Evolutionary conservation across 2,329 filamentous ascomycete species (phyloP).

Genomic region (Penicillium crustosum): DNA sequence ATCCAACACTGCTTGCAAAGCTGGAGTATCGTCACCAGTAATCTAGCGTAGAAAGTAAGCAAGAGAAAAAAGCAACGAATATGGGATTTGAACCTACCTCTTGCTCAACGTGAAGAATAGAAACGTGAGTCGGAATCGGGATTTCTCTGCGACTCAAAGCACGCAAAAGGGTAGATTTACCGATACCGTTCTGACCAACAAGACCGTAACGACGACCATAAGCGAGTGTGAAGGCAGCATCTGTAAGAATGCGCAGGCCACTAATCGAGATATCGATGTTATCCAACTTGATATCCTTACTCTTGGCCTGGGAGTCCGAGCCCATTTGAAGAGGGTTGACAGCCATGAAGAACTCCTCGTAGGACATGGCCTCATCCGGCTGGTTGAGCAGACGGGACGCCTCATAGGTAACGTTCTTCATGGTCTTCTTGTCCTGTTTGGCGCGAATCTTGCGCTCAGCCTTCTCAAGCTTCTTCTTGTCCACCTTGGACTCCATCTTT

Average conservation of each 20-base stretch:
- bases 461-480: slow-evolving; percentile 98
- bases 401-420: slow-evolving; percentile 98
- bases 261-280: slow-evolving; percentile 92
- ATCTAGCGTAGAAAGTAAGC: slow-evolving; percentile 57
- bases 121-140: slow-evolving; percentile 93
- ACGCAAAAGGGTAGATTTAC: slow-evolving; percentile 90
- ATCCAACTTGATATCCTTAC: slow-evolving; percentile 98
- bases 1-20: slow-evolving; percentile 90
- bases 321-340: slow-evolving; percentile 95
- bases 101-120: slow-evolving; percentile 98
- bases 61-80: neutral
- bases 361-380: slow-evolving; percentile 80
- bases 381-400: slow-evolving; percentile 84
- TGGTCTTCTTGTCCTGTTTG: slow-evolving; percentile 97
- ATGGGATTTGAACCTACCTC: slow-evolving; percentile 60
- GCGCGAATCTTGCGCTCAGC: slow-evolving; percentile 95
- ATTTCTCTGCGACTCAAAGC: slow-evolving; percentile 91
- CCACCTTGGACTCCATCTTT: slow-evolving; percentile 96
- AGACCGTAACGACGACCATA: slow-evolving; percentile 95
- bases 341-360: slow-evolving; percentile 99
- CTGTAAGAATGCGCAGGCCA: slow-evolving; percentile 82
- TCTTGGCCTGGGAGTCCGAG: slow-evolving; percentile 70
- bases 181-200: slow-evolving; percentile 98
- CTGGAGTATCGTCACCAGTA: slow-evolving; percentile 90
- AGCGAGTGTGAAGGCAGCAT: slow-evolving; percentile 84